phyloP scores from a whole-genome alignment of 2,329 filamentous ascomycete species.

The Botryotinia narcissicola region DNA sequence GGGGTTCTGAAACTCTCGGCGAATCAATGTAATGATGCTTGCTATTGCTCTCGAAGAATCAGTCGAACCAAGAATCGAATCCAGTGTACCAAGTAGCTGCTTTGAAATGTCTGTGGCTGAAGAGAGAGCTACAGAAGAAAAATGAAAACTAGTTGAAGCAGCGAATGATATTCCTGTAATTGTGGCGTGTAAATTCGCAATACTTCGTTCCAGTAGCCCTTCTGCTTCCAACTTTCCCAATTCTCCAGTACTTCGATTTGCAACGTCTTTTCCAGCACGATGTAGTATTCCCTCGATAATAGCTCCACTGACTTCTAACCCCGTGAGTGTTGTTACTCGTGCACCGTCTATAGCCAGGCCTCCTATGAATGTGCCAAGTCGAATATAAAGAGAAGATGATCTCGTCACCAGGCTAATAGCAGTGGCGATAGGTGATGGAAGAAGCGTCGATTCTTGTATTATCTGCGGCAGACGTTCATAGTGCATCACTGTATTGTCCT shows the following conservation, averaged over 20 bases:
- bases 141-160: constrained; percentile 58
- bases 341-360: constrained; percentile 40
- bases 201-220: constrained; percentile 53
- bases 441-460: constrained; percentile 46
- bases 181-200: constrained; percentile 55
- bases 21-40: constrained; percentile 62
- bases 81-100: constrained; percentile 56
- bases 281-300: constrained; percentile 41
- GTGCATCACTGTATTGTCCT: background rate
- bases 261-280: constrained; percentile 41
- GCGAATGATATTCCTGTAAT: constrained; percentile 60
- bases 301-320: constrained; percentile 41
- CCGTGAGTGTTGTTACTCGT: constrained; percentile 41
- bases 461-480: background rate
- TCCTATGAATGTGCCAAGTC: constrained; percentile 41
- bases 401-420: constrained; percentile 60
- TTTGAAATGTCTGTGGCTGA: constrained; percentile 57
- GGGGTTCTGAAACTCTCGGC: constrained; percentile 63
- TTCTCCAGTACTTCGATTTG: constrained; percentile 39
- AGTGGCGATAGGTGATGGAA: constrained; percentile 56
- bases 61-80: constrained; percentile 66
- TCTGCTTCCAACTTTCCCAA: constrained; percentile 54
- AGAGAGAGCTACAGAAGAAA: constrained; percentile 55
- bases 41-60: constrained; percentile 66
- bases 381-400: constrained; percentile 52